These are phyloP conservation scores for Candida sp. DNA, from an alignment of 1,139 yeast genomes.

Conservation along the genomic window DNA sequence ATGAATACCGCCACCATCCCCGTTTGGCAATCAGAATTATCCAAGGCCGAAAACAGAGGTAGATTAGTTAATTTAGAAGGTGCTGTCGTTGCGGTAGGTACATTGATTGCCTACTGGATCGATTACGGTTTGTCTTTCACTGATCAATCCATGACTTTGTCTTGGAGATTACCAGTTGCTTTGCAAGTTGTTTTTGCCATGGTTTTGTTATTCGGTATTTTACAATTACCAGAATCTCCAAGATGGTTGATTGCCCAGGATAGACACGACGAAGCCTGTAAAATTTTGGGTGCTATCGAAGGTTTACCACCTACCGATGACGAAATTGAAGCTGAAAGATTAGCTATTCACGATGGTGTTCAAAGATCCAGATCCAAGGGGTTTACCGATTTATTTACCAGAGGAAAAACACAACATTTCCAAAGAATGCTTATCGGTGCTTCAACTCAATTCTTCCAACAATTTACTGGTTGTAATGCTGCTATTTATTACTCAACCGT, in stretches of 20 bases:
- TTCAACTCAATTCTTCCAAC: slow-evolving; percentile 56
- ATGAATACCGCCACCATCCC: slow-evolving; percentile 78
- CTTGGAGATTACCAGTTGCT: slow-evolving; percentile 48
- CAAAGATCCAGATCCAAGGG: slow-evolving; percentile 37
- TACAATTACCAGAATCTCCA: slow-evolving; percentile 64
- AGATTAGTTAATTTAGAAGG: slow-evolving; percentile 68
- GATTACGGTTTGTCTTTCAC: slow-evolving; percentile 70
- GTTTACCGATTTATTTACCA: slow-evolving; percentile 50
- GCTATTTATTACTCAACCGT: slow-evolving; percentile 68
- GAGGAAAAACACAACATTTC: slow-evolving; percentile 56
- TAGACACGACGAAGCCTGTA: slow-evolving; percentile 47
- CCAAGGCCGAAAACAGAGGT: slow-evolving; percentile 71
- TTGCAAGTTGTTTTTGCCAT: slow-evolving; percentile 42
- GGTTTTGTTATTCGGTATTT: slow-evolving; percentile 31
- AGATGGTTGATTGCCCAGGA: slow-evolving; percentile 65
- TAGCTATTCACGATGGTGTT: slow-evolving; percentile 40
- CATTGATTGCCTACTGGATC: slow-evolving; percentile 72
- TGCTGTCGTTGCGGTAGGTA: slow-evolving; percentile 68
- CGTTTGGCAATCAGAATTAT: slow-evolving; percentile 78
- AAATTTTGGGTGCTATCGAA: slow-evolving; percentile 39
- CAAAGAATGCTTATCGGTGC: slow-evolving; percentile 60
- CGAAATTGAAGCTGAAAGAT: slow-evolving; percentile 39
- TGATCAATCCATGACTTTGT: slow-evolving; percentile 37
- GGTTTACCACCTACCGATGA: slow-evolving; percentile 39
- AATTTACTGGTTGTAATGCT: slow-evolving; percentile 64